Conservation (phyloP, 768 basidiomycete genomes). For the Tricholoma furcatifolium region DNA sequence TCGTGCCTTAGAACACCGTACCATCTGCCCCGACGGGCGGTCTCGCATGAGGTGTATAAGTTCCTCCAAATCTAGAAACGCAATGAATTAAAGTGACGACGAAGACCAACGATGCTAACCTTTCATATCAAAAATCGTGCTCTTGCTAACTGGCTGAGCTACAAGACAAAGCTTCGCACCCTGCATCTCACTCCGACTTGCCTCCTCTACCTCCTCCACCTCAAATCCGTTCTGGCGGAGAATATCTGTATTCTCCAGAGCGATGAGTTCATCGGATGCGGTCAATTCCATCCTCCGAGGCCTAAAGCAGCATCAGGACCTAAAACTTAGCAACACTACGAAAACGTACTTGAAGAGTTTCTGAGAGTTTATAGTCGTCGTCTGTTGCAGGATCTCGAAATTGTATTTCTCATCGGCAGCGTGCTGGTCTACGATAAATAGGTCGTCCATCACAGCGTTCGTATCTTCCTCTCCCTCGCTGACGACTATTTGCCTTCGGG, state of each 20-base stretch:
- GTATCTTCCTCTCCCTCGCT: constrained; percentile 10
- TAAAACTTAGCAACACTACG: not conserved
- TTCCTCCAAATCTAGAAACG: constrained; percentile 82
- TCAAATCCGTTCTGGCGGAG: constrained; percentile 90
- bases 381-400: constrained; percentile 90
- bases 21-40: constrained; percentile 74
- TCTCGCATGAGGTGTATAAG: constrained; percentile 85
- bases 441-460: constrained; percentile 60
- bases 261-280: constrained; percentile 86
- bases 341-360: constrained; percentile 69
- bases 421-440: constrained; percentile 97
- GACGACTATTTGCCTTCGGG: constrained; percentile 51
- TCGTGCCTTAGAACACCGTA: constrained; percentile 89
- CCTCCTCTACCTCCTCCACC: constrained; percentile 55
- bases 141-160: constrained; percentile 90
- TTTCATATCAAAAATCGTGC: constrained; percentile 84
- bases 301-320: constrained; percentile 38
- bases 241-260: constrained; percentile 83
- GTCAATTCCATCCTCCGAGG: constrained; percentile 79
- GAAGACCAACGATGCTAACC: constrained; percentile 43
- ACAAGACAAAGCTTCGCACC: constrained; percentile 56
- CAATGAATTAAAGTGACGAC: not conserved
- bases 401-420: constrained; percentile 99
- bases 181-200: constrained; percentile 30
- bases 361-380: constrained; percentile 88